Evolutionary conservation across 75 land plant species (phyloP).

Genomic region (Pinus taeda): DNA sequence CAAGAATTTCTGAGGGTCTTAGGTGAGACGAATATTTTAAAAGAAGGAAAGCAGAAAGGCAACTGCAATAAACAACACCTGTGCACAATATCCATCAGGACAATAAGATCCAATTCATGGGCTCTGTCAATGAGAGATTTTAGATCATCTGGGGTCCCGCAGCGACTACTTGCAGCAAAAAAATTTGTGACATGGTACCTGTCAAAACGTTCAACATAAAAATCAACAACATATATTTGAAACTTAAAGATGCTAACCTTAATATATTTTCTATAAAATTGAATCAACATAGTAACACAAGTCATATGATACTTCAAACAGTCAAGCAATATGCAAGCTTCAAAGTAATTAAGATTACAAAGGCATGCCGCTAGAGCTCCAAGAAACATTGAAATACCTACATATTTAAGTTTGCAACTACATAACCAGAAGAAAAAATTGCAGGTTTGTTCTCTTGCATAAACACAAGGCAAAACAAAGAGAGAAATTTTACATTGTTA

Average conservation of each 20-base stretch:
- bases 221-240: constrained; percentile 3
- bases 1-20: not conserved
- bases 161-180: constrained; percentile 91
- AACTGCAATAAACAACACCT: constrained; percentile 42
- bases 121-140: constrained; percentile 92
- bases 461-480: no score
- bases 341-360: not conserved
- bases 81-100: constrained; percentile 95
- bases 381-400: not conserved
- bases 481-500: no score
- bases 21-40: not conserved
- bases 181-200: constrained; percentile 94
- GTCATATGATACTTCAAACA: no score
- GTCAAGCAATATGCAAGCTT: not conserved
- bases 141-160: constrained; percentile 91
- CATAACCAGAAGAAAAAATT: not conserved
- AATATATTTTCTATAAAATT: not conserved
- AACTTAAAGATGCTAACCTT: not conserved
- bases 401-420: not conserved
- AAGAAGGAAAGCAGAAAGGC: not conserved
- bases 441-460: no score
- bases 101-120: constrained; percentile 83
- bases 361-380: not conserved
- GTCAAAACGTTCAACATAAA: constrained; percentile 9
- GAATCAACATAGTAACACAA: not conserved